Evolutionary conservation across 176 grass and related monocot genomes (phyloP), one percentile per base, ranked within the genome.

Genomic region (Juncus inflexus): DNA sequence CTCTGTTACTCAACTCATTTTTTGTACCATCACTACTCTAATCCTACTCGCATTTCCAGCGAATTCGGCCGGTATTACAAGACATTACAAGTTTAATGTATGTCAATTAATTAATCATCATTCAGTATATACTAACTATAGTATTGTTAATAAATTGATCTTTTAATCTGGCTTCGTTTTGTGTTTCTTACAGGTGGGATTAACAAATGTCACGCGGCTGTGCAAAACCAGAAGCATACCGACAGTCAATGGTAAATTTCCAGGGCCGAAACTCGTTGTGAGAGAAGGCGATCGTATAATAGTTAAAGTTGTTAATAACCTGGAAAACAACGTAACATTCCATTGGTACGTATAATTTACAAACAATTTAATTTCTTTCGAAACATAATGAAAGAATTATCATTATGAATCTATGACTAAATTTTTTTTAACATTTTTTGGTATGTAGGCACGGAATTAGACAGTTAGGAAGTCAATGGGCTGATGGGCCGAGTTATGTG

Each of bases 181-280:
- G 6, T 15, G 14, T 36, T 50, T 75, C 12, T 16, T 57, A 55
- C 62, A 91, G 89, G 83, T 87, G n/a, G 61, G 51, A 14, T 77
- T 94, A 77, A 39, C 56, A 62, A 88, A 77, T 15, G 73, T 87
- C 45, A 90, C 81, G 15, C 81, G 84, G 37, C 75, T 97, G 51
- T 91, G 92, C 85, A 70, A 52, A 42, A 97, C 71, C 0, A 91
- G 78, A 76, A 88, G 77, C 84, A 79, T 89, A 52, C 79, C 89
- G 39, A 97, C 92, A 42, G 87, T 97, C 50, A 97, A 97, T 50
- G 82, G 85, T 15, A 45, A 77, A 70, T 97, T 84, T 73, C 92
- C 85, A 5, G 92, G 87, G 49, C 82, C 92, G 28, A 75, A 76
- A 80, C 35, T 89, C 12, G 47, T 62, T 1, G 85, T 61, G 15